These are phyloP conservation scores for Monosporascus sp. DNA, from an alignment of 2,329 filamentous ascomycete species.

Conservation along the genomic window DNA sequence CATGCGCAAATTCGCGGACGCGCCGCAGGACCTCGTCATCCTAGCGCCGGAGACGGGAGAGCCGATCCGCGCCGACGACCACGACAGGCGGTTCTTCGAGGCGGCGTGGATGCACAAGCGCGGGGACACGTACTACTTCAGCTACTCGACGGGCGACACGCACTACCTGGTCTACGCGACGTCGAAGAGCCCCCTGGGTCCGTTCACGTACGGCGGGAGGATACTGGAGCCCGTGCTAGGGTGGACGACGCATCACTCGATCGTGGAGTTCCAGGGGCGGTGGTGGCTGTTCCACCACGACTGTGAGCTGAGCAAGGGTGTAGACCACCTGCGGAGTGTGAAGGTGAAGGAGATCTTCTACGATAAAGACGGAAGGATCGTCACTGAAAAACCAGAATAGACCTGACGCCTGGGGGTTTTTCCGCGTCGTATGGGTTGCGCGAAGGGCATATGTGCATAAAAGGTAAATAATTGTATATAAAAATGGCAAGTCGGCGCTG, in stretches of 20 bases:
- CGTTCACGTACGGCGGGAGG: slow-evolving; percentile 66
- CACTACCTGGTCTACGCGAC: slow-evolving; percentile 69
- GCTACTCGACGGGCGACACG: slow-evolving; percentile 73
- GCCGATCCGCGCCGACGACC: slow-evolving; percentile 60
- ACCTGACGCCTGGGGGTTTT: not conserved
- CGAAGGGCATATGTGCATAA: too few species aligned
- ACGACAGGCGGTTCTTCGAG: slow-evolving; percentile 73
- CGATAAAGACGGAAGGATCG: slow-evolving; percentile 59
- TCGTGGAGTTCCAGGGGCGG: slow-evolving; percentile 65
- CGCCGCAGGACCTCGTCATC: slow-evolving; percentile 57
- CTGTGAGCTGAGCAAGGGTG: slow-evolving; percentile 60
- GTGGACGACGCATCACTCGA: slow-evolving; percentile 79
- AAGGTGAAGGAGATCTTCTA: slow-evolving; percentile 74
- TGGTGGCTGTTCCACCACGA: slow-evolving; percentile 79
- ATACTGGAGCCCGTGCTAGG: slow-evolving; percentile 72
- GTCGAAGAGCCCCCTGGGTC: slow-evolving; percentile 59
- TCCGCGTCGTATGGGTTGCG: too few species aligned
- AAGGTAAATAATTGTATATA: too few species aligned
- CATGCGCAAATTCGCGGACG: slow-evolving; percentile 56
- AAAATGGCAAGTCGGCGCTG: too few species aligned
- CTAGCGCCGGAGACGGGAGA: slow-evolving; percentile 55
- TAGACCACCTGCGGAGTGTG: slow-evolving; percentile 66
- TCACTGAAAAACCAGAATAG: slow-evolving; percentile 32
- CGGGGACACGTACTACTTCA: slow-evolving; percentile 66
- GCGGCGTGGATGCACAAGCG: slow-evolving; percentile 76